These are phyloP conservation scores for Caryopteris hybrid DNA, from an alignment of 305 asterid genomes.

Conservation along the genomic window DNA sequence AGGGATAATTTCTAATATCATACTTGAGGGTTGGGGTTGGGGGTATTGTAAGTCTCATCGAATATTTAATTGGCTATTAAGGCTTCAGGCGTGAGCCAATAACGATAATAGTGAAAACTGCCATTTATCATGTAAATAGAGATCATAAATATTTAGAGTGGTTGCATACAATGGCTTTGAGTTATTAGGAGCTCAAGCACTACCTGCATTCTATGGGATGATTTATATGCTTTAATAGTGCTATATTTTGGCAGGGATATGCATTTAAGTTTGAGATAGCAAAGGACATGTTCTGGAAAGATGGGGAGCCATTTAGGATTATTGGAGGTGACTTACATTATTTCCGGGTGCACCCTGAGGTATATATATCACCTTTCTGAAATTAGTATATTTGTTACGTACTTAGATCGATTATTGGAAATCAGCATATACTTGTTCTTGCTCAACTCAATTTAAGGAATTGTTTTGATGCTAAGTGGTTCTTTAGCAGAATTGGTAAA, in stretches of 20 bases:
- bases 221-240: neutral
- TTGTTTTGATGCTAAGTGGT: neutral
- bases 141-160: neutral
- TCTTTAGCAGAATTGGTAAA: neutral
- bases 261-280: conserved; percentile 58
- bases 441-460: neutral
- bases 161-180: neutral
- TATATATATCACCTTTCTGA: conserved; percentile 12
- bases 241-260: conserved; percentile 33
- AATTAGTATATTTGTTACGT: neutral
- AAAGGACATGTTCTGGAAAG: conserved; percentile 87
- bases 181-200: neutral
- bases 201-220: neutral
- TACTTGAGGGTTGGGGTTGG: neutral
- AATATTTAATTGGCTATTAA: neutral
- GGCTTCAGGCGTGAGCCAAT: neutral
- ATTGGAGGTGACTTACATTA: conserved; percentile 96
- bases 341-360: conserved; percentile 86
- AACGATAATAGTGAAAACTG: neutral
- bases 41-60: neutral
- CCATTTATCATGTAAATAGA: neutral
- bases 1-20: neutral
- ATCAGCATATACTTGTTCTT: neutral
- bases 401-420: neutral
- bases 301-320: conserved; percentile 73